Base-by-base conservation (phyloP, 257 asterid species). In the Nicotiana paniculata region DNA sequence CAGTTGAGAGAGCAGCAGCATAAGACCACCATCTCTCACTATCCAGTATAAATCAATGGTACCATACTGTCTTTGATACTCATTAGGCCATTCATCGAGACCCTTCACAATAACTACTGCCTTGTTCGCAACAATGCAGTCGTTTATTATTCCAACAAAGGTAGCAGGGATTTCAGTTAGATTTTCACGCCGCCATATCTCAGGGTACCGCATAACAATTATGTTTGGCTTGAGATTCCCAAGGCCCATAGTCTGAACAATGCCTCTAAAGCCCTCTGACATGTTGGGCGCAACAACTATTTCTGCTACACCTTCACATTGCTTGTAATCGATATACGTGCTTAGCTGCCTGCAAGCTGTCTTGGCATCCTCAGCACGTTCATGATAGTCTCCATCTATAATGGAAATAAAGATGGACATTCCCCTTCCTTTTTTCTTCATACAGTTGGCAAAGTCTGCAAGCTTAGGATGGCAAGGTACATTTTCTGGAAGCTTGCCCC, bases 381-480 rank as follows among this genome's bases (percentile, higher is more conserved):
- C 97, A 9, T 94, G 95, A 84, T 96, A 96, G 82, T 96, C 99
- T 24, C 99, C 99, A 37, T 96, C 99, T 17, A 94, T 86, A 81
- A 96, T 96, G 64, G 98, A 94, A 85, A 96, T 91, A 69, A 96
- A 96, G 83, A 96, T 92, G 66, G 99, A 93, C 98, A 96, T 92
- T 82, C 99, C 99, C 84, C 99, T 89, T 83, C 99, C 99, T 82
- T 96, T 96, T 89, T 96, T 96, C 92, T 96, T 96, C 98, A 96
- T 92, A 82, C 90, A 96, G 83, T 96, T 96, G 39, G 99, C 99
- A 72, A 96, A 96, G 83, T 96, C 99, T 0, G 99, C 99, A 26
- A 96, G 98, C 86, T 96, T 96, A 28, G 99, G 99, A 89, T 96
- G 99, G 90, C 99, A 96, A 46, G 99, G 98, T 6, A 96, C 99